Conservation (phyloP, 2,329 filamentous ascomycete species). For the Alternaria conjuncta region DNA sequence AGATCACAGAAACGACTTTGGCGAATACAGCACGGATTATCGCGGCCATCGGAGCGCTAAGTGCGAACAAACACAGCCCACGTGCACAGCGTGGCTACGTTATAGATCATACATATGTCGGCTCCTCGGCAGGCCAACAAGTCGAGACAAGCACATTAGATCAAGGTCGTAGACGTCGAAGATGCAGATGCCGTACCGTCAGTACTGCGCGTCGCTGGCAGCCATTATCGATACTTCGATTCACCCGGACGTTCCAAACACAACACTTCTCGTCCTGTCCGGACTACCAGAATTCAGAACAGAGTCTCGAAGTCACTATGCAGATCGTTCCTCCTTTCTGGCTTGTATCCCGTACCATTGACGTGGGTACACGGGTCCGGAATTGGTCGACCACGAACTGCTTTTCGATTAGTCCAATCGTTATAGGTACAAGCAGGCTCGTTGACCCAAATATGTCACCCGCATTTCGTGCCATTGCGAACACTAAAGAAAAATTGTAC, state of each 20-base stretch:
- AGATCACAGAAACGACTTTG: fast-evolving
- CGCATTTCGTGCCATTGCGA: not conserved
- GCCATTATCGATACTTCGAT: not conserved
- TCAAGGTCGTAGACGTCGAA: not conserved
- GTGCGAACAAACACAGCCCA: not conserved
- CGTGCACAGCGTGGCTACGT: fast-evolving
- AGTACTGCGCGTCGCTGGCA: not conserved
- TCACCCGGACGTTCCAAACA: not conserved
- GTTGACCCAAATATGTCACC: not conserved
- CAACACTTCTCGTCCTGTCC: not conserved
- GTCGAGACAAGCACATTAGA: fast-evolving
- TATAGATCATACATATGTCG: fast-evolving
- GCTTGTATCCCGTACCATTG: not conserved
- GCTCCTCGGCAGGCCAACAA: fast-evolving
- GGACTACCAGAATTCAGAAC: not conserved
- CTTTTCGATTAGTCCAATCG: not conserved
- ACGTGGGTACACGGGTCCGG: not conserved
- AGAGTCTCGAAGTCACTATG: not conserved
- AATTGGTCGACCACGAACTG: not conserved
- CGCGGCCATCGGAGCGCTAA: too few relatives aligned
- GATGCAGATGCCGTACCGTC: not conserved
- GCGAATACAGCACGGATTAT: not conserved
- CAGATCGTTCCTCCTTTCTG: not conserved
- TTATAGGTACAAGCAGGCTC: not conserved
- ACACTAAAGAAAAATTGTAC: too few relatives aligned